Evolutionary conservation across 2,329 filamentous ascomycete species (phyloP), one percentile per base, ranked within the genome.

Genomic region (Talaromyces amestolkiae): DNA sequence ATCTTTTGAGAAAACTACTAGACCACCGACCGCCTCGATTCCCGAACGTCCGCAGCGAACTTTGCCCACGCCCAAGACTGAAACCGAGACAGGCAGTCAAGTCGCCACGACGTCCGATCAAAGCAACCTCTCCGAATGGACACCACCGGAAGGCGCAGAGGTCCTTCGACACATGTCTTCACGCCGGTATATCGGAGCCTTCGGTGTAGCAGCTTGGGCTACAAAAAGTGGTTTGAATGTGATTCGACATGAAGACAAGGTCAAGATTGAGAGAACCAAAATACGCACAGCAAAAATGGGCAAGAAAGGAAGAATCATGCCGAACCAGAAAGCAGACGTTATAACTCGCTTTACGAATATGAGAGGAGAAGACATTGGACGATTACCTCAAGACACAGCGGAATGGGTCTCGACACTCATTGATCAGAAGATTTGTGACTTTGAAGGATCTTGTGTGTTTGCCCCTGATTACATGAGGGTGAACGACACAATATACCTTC

Each of bases 401-500:
- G 87, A 88, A 66, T 99, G 95, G 93, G 91, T 98, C 6, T 97
- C 95, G 3, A 89, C 93, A 0, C 79, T 99, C 70, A 87, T 98
- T 61, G 95, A 99, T 73, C 93, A 98, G 75, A 89, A 90, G 37
- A 85, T 97, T 3, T 97, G 93, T 81, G 86, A 81, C 24, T 96
- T 99, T 68, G 91, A 96, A 70, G 95, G 91, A 6, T 87, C 86
- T 13, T 97, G 93, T 72, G 92, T 99, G 1, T 98, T 91, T 76
- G 91, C 91, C 0, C 93, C 93, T 0, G 94, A 98, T 64, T 84
- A 87, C 56, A 78, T 98, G 58, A 85, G 91, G 59, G 95, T 93
- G 9, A 97, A 96, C 72, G 95, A 99, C 72, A 98, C 93, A 0
- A 85, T 99, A n/a, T 96, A 94, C 71, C 77, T 99, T 7, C 95